Evolutionary conservation across 2,329 filamentous ascomycete species (phyloP).

Genomic region (Metarhizium anisopliae): DNA sequence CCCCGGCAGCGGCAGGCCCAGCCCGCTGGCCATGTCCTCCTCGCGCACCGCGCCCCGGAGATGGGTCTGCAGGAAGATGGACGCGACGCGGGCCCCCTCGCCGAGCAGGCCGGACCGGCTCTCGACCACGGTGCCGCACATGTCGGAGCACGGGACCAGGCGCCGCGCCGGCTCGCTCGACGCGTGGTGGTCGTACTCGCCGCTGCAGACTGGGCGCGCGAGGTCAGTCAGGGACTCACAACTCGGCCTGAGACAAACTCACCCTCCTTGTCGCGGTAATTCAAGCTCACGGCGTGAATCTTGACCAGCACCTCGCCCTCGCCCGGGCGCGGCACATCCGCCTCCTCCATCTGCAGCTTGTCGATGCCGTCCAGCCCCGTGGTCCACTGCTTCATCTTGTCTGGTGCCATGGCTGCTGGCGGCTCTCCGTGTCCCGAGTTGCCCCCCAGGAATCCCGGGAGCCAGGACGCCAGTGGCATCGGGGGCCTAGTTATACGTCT

Average conservation of each 20-base stretch:
- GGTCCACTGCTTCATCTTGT: conserved; percentile 40
- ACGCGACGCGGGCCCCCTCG: conserved; percentile 56
- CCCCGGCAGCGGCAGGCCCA: conserved; percentile 52
- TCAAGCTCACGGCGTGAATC: conserved; percentile 37
- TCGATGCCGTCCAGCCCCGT: conserved; percentile 47
- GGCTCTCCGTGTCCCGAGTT: conserved; percentile 5
- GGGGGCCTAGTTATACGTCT: neutral
- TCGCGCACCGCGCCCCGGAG: conserved; percentile 50
- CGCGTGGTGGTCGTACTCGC: conserved; percentile 58
- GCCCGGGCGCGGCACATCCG: conserved; percentile 35
- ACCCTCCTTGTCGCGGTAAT: conserved; percentile 43
- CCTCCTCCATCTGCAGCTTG: conserved; percentile 36
- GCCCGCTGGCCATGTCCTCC: conserved; percentile 43
- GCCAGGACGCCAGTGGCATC: neutral
- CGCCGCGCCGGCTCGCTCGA: conserved; percentile 29
- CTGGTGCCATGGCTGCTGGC: conserved; percentile 8
- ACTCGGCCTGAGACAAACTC: conserved; percentile 2
- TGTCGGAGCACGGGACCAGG: conserved; percentile 60
- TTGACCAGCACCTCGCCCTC: conserved; percentile 43
- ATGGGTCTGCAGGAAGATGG: conserved; percentile 51
- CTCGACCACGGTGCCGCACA: conserved; percentile 54
- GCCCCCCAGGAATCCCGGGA: neutral
- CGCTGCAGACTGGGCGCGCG: conserved; percentile 44
- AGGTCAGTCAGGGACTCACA: too few relatives aligned
- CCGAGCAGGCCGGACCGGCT: conserved; percentile 33